phyloP scores from a whole-genome alignment of 83 land plant genomes.

The Picea engelmannii region DNA sequence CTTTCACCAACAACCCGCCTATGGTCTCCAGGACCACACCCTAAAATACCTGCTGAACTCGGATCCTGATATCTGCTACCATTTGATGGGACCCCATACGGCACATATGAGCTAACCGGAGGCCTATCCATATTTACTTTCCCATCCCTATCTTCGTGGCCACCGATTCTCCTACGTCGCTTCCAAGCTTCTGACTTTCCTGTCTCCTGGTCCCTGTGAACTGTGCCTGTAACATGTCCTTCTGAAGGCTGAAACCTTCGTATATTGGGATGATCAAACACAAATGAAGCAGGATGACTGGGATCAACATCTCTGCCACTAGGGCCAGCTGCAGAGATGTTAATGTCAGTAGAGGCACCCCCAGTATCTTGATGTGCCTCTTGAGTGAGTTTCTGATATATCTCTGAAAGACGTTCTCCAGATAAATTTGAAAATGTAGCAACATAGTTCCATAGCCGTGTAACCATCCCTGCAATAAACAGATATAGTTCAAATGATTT shows the following conservation, averaged over 20 bases:
- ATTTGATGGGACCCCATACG: slow-evolving; percentile 31
- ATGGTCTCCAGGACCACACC: slow-evolving; percentile 51
- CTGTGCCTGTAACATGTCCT: slow-evolving; percentile 24
- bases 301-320: slow-evolving; percentile 55
- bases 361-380: slow-evolving; percentile 58
- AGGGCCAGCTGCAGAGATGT: slow-evolving; percentile 39
- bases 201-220: slow-evolving; percentile 41
- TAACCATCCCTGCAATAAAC: slow-evolving; percentile 73
- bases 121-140: slow-evolving; percentile 10
- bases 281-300: slow-evolving; percentile 11
- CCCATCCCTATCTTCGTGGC: slow-evolving; percentile 15
- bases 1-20: slow-evolving; percentile 39
- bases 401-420: slow-evolving; percentile 79
- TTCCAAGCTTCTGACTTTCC: slow-evolving; percentile 82
- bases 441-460: slow-evolving; percentile 95
- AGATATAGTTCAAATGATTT: neutral
- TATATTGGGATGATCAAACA: slow-evolving; percentile 15
- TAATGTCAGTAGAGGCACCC: slow-evolving; percentile 48
- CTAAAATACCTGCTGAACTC: slow-evolving; percentile 65
- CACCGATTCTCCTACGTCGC: slow-evolving; percentile 53
- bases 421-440: slow-evolving; percentile 88
- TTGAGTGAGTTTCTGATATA: slow-evolving; percentile 84
- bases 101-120: slow-evolving; percentile 17
- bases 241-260: slow-evolving; percentile 23
- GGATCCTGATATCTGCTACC: slow-evolving; percentile 38